Base-by-base conservation (phyloP, 2,329 filamentous ascomycete species). In the Kalmusia sp. region DNA sequence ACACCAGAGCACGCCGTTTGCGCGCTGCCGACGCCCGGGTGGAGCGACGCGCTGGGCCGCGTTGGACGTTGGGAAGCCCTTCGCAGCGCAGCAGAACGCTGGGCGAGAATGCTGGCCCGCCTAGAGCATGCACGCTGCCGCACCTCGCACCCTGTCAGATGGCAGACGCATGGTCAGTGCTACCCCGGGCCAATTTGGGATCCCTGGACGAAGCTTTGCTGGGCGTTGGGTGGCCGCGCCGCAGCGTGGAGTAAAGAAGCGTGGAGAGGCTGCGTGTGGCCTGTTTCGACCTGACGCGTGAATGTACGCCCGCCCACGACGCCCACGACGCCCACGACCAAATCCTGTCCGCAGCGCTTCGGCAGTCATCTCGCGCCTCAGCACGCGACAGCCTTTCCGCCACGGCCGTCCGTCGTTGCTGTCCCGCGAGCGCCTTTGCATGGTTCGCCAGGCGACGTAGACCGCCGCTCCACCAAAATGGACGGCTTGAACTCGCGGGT, bases 151-250 rank as follows among this genome's bases (percentile, higher is more conserved):
- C 53, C 53, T 54, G 53, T 48, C 54, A 44, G 39, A 19, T 47
- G 51, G 41, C 57, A 45, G 59, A 55, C 59, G 57, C 56, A 31
- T 64, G 61, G 57, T 61, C 62, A 62, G 62, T 67, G 64, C 64
- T 51, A 55, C 54, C 24, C 35, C 39, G 38, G 47, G 39, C 46
- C 55, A 63, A 61, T 61, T 49, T 56, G 51, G 38, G 47, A 49
- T 47, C 52, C 49, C 40, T 44, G 57, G 34, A 49, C 51, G 30
- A 45, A 50, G 51, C 48, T 55, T 44, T 35, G 41, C 28, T 33
- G 15, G 28, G 41, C 43, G 21, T 33, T 44, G 40, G 9, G 40
- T 24, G 40, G 40, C 27, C 17, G 43, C 27, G 17, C 41, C 34
- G 41, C 41, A 34, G 41, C 47, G 47, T 39, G 35, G 45, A 48